Evolutionary conservation across 768 basidiomycete species (phyloP).

Genomic region (Leccinum disarticulatum): DNA sequence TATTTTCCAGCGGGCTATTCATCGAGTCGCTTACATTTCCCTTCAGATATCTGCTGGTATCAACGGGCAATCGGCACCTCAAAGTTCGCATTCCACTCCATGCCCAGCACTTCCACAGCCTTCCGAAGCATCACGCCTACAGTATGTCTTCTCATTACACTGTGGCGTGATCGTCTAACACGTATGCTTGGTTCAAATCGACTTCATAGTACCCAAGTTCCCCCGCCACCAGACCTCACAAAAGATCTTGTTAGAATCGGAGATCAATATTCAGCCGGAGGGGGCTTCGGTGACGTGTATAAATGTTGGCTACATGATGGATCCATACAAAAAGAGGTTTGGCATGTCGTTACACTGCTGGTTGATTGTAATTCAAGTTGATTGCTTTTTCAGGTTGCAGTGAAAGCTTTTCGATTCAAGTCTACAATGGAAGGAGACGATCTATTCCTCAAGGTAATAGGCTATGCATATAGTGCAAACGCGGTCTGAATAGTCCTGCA

Average conservation of each 20-base stretch:
- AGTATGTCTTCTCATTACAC: not conserved
- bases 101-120: no score
- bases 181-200: not conserved
- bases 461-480: not conserved
- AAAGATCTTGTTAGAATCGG: no score
- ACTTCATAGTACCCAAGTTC: not conserved
- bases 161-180: not conserved
- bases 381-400: not conserved
- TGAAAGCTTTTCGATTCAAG: conserved; percentile 1
- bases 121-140: no score
- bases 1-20: no score
- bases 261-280: not conserved
- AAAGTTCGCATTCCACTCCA: no score
- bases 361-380: not conserved
- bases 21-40: no score
- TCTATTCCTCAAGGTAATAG: not conserved
- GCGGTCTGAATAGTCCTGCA: not conserved
- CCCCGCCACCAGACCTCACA: not conserved
- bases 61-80: no score
- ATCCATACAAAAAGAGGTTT: not conserved
- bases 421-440: not conserved
- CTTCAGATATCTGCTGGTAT: no score
- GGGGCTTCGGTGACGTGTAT: not conserved
- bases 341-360: not conserved
- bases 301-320: not conserved